phyloP scores from a whole-genome alignment of 306 rosid genomes.

The Oxytropis ochrocephala region DNA sequence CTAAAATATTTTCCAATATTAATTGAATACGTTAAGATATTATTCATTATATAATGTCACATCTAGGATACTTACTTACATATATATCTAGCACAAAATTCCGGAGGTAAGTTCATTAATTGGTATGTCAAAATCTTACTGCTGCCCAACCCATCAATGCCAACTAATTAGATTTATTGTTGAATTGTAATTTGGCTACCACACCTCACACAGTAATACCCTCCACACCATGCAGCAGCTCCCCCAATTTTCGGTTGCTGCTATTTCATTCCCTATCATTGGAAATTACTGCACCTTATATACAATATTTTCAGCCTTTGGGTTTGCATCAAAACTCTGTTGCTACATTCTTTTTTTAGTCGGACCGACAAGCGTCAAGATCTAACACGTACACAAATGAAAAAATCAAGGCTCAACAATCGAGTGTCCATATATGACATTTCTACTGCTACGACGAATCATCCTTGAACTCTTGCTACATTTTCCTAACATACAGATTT shows the following conservation, averaged over 20 bases:
- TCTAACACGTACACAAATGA: too few species aligned
- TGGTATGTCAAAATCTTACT: background rate
- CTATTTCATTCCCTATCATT: background rate
- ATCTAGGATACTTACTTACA: background rate
- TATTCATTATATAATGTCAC: background rate
- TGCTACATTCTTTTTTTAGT: too few species aligned
- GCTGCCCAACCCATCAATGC: background rate
- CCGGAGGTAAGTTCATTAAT: background rate
- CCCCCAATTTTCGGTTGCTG: background rate
- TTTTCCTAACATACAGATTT: background rate
- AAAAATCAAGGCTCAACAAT: too few species aligned
- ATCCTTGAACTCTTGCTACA: too few species aligned
- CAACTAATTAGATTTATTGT: background rate
- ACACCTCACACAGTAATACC: background rate
- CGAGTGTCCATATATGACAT: too few species aligned
- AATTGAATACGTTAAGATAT: too few species aligned
- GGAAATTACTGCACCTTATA: background rate
- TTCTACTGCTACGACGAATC: too few species aligned
- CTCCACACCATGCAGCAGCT: constrained; percentile 8
- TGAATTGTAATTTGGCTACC: background rate
- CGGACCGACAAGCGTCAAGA: too few species aligned
- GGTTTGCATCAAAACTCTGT: too few species aligned
- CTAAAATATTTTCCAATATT: background rate
- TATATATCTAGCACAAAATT: background rate
- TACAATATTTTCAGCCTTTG: background rate